phyloP scores from a whole-genome alignment of 495 filamentous ascomycete genomes.

The Bryoglossum gracile region DNA sequence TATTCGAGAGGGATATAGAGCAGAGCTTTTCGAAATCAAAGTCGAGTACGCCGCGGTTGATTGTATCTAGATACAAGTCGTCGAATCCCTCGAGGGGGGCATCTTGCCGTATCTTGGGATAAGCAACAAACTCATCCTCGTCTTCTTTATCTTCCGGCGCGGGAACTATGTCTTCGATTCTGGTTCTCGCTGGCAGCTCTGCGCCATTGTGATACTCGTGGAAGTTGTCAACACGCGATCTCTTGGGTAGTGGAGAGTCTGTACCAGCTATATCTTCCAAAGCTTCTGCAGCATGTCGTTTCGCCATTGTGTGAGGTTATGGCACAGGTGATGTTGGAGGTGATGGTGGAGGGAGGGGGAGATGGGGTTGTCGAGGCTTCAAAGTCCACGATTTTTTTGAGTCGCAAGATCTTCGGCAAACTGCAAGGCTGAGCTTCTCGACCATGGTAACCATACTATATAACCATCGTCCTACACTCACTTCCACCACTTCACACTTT shows the following conservation, averaged over 20 bases:
- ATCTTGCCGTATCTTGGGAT: slow-evolving; percentile 48
- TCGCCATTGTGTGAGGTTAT: slow-evolving; percentile 47
- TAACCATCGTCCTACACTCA: neutral
- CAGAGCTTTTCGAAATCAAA: slow-evolving; percentile 99
- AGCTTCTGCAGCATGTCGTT: slow-evolving; percentile 69
- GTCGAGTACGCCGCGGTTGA: slow-evolving; percentile 81
- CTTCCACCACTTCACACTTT: neutral
- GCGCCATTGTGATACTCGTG: slow-evolving; percentile 31
- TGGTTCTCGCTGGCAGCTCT: slow-evolving; percentile 36
- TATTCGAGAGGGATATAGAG: slow-evolving; percentile 90
- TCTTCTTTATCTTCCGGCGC: slow-evolving; percentile 18
- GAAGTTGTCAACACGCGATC: slow-evolving; percentile 57
- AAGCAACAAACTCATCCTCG: slow-evolving; percentile 36
- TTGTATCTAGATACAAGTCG: slow-evolving; percentile 96
- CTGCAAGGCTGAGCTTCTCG: neutral
- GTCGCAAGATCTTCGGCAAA: neutral
- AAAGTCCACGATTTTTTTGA: neutral
- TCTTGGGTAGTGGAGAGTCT: slow-evolving; percentile 71
- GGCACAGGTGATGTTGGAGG: too few species aligned
- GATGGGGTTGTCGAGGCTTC: neutral
- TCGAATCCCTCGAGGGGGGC: slow-evolving; percentile 83
- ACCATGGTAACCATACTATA: neutral
- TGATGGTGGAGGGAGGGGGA: neutral
- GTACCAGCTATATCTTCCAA: slow-evolving; percentile 55
- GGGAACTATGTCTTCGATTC: slow-evolving; percentile 23